Evolutionary conservation across 2,329 filamentous ascomycete species (phyloP).

Genomic region (Colletotrichum chrysophilum): DNA sequence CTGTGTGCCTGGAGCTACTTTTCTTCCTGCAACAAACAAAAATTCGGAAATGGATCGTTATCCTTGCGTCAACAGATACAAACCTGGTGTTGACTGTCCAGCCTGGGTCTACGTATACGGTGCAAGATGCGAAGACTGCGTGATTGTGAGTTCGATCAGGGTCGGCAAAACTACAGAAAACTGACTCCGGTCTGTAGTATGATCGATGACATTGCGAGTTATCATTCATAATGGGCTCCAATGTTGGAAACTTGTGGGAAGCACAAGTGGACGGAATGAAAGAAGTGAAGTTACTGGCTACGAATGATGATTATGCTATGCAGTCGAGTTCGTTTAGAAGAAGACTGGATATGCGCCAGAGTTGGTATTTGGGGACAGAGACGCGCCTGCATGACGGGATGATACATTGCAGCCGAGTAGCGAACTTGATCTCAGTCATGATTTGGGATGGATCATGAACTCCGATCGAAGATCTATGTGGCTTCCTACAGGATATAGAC

Average conservation of each 20-base stretch:
- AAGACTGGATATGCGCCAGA: too few relatives aligned
- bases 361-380: too few relatives aligned
- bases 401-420: too few relatives aligned
- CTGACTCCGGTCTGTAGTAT: background rate
- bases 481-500: too few relatives aligned
- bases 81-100: background rate
- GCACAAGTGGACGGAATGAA: background rate
- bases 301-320: too few relatives aligned
- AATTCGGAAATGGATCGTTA: background rate
- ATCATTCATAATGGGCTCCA: background rate
- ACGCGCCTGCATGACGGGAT: too few relatives aligned
- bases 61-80: background rate
- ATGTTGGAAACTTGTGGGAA: background rate
- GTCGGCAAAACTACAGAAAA: background rate
- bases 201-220: background rate
- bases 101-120: background rate
- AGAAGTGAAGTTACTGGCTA: background rate
- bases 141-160: background rate
- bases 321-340: too few relatives aligned
- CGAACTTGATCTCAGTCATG: too few relatives aligned
- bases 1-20: rapidly evolving
- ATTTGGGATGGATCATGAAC: too few relatives aligned
- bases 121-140: background rate
- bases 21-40: background rate
- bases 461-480: too few relatives aligned